These are phyloP conservation scores for Gossypium armourianum DNA, from an alignment of 441 rosid species.

Conservation along the genomic window DNA sequence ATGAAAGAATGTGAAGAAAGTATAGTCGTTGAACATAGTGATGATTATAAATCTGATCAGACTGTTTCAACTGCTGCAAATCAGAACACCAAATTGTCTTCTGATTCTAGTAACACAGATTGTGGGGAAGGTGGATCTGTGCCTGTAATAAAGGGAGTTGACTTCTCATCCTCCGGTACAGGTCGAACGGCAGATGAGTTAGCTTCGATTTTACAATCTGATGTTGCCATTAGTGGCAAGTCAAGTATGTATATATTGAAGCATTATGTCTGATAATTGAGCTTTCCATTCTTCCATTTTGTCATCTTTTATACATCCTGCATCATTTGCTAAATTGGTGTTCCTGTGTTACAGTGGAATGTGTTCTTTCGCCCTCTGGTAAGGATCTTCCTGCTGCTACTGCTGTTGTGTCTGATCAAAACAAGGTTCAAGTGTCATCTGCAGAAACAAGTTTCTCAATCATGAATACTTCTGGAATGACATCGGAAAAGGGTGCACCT, in stretches of 20 bases:
- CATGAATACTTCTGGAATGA: slow-evolving; percentile 22
- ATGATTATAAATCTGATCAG: slow-evolving; percentile 11
- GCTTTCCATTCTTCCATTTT: slow-evolving; percentile 8
- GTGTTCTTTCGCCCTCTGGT: slow-evolving; percentile 20
- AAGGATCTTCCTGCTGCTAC: slow-evolving; percentile 19
- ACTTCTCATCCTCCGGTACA: slow-evolving; percentile 19
- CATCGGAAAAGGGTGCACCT: slow-evolving; percentile 20
- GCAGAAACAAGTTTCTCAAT: slow-evolving; percentile 24
- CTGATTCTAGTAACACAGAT: slow-evolving; percentile 21
- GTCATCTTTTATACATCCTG: slow-evolving; percentile 6
- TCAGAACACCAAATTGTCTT: slow-evolving; percentile 27
- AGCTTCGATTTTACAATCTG: slow-evolving; percentile 25
- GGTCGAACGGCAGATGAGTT: slow-evolving; percentile 23
- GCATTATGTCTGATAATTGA: background rate
- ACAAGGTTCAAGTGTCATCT: slow-evolving; percentile 25
- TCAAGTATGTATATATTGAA: slow-evolving; percentile 32
- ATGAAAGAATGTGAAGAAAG: slow-evolving; percentile 17
- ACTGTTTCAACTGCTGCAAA: slow-evolving; percentile 17
- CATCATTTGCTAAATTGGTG: slow-evolving; percentile 19
- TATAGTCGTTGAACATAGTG: slow-evolving; percentile 16
- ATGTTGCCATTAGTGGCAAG: slow-evolving; percentile 24
- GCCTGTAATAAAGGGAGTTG: slow-evolving; percentile 20
- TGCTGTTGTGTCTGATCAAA: slow-evolving; percentile 22
- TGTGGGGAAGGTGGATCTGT: slow-evolving; percentile 16
- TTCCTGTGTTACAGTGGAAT: slow-evolving; percentile 16